Conservation (phyloP, 306 rosid genomes). For the Vicia sativa region DNA sequence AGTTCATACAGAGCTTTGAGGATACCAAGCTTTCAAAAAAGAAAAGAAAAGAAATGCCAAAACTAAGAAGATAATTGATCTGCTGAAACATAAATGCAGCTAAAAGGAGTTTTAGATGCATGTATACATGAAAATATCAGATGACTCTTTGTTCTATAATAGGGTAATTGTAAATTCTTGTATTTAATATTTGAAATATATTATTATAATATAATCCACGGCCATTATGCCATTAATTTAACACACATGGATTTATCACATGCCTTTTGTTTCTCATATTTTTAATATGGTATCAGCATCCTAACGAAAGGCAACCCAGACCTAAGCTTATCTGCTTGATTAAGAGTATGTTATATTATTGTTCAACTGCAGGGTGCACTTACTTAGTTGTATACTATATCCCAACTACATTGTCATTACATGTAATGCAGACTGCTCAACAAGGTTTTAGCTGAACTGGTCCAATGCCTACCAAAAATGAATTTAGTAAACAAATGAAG, state of each 20-base stretch:
- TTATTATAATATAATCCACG: not conserved
- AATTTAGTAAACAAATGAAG: conserved; percentile 11
- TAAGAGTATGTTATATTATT: not conserved
- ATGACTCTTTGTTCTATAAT: not conserved
- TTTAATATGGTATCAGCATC: conserved; percentile 4
- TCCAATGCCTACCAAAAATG: conserved; percentile 8
- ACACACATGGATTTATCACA: not conserved
- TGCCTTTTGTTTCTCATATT: conserved; percentile 1
- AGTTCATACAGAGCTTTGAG: no score
- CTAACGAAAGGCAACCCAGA: not conserved
- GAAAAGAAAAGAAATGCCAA: not conserved
- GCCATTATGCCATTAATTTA: not conserved
- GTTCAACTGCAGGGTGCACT: conserved; percentile 3
- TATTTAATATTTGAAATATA: not conserved
- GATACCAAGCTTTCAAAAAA: no score
- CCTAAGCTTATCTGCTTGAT: not conserved
- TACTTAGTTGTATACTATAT: conserved; percentile 5
- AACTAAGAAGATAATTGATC: not conserved
- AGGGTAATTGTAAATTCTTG: not conserved
- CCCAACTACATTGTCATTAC: not conserved
- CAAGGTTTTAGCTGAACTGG: conserved; percentile 1
- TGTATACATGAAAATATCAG: not conserved
- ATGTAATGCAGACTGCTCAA: not conserved
- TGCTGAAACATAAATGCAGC: conserved; percentile 13
- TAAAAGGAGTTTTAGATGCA: not conserved